Evolutionary conservation across 2,329 filamentous ascomycete species (phyloP).

Genomic region (Hymenoscyphus linearis): DNA sequence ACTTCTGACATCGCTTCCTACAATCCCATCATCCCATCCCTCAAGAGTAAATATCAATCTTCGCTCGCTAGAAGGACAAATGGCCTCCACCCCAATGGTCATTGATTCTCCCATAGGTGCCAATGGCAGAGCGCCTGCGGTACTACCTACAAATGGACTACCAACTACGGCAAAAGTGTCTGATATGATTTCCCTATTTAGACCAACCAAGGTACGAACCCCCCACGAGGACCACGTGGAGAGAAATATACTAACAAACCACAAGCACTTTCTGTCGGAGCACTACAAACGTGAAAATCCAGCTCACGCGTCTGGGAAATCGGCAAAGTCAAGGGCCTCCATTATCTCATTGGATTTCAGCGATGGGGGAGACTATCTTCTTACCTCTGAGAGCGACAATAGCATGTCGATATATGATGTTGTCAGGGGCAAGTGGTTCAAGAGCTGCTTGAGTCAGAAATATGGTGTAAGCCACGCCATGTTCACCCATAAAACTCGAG

Average conservation of each 20-base stretch:
- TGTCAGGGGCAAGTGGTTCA: slow-evolving; percentile 82
- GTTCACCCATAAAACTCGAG: slow-evolving; percentile 43
- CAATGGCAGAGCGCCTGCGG: slow-evolving; percentile 17
- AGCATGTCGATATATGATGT: slow-evolving; percentile 95
- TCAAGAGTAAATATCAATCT: background rate
- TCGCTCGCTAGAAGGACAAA: slow-evolving; percentile 7
- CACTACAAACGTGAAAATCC: slow-evolving; percentile 43
- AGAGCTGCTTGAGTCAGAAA: slow-evolving; percentile 89
- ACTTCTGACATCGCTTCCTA: background rate
- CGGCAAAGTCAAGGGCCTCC: slow-evolving; percentile 41
- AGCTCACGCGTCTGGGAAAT: slow-evolving; percentile 37
- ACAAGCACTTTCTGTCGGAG: slow-evolving; percentile 45
- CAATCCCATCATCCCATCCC: background rate
- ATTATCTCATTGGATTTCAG: slow-evolving; percentile 95
- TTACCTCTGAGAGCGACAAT: slow-evolving; percentile 89
- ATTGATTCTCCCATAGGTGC: slow-evolving; percentile 30
- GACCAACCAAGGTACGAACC: slow-evolving; percentile 67
- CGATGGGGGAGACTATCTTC: slow-evolving; percentile 85
- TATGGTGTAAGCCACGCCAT: slow-evolving; percentile 92
- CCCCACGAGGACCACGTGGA: no score
- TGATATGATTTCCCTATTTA: slow-evolving; percentile 72
- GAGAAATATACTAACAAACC: background rate
- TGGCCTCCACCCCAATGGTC: slow-evolving; percentile 31
- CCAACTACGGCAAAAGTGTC: slow-evolving; percentile 55
- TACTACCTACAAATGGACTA: slow-evolving; percentile 15